Base-by-base conservation (phyloP, 2,329 filamentous ascomycete genomes). In the Ascochyta rabiei region DNA sequence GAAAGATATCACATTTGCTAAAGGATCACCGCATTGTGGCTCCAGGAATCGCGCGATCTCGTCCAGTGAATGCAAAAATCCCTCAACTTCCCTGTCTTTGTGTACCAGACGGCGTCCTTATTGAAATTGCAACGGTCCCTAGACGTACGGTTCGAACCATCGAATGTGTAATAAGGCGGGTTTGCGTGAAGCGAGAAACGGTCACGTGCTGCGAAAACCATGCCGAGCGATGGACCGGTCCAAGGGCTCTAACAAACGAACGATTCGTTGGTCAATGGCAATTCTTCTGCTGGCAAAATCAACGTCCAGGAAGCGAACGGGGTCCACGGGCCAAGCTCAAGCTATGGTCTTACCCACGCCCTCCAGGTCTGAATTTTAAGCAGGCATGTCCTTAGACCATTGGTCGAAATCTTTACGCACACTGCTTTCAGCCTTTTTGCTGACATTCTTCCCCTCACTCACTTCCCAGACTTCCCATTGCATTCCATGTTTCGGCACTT, bases 1-100 rank as follows among this genome's bases (percentile, higher is more conserved):
- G 69, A 73, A 58, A 70, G 66, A 69, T 73, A 76, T 75, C 74
- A 75, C 73, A 75, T 71, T 59, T 72, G 63, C 70, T 72, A 73
- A 69, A 70, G 65, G 72, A 71, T 73, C 66, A 69, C 68, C 63
- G 65, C 63, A 61, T 75, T 73, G 77, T 80, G 77, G 78, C 77
- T 76, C 72, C 69, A 55, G 71, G 64, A 62, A 76, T 75, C 72
- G 73, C 76, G 74, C 77, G 75, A 76, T 75, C 67, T 71, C 68
- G 71, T 75, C 66, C 64, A 59, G 50, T 64, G 57, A 64, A 46
- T 64, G 61, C 61, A 61, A 72, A 73, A 75, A 73, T 76, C 62
- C 70, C 74, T 75, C 74, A 76, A 63, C 38, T 62, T 63, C 72
- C 69, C 71, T 73, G 72, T 71, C 64, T 41, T 55, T 57, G 58